Evolutionary conservation across 192 early-diverging fungal species (phyloP), one percentile per base, ranked within the genome.

Genomic region (Podila epicladia): DNA sequence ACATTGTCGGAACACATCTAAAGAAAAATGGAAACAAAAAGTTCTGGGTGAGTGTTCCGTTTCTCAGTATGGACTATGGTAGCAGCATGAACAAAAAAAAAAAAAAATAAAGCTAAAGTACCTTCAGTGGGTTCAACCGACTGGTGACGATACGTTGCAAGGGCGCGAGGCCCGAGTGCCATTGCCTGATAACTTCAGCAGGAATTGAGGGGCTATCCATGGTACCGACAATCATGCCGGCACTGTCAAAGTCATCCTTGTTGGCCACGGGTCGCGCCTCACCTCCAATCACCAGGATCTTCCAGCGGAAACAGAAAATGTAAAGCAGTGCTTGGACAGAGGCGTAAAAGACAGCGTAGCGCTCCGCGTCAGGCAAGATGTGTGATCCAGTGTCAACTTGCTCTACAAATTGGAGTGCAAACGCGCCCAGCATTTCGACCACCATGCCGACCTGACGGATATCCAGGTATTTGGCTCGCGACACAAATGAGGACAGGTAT

Each of bases 301-400:
- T 89, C 96, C 97, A 98, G 9, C 96, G 89, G 83, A 97, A 99
- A 83, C 96, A 97, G 69, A 97, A 98, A 15, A 97, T 89, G 75
- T 98, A 99, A 58, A 99, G 80, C n/a, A 94, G 65, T 0, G 96
- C 94, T 67, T 98, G 96, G 4, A 96, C 90, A 12, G 92, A 87
- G 3, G 92, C 87, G 72, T 97, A 99, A 71, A 99, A 97, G 51
- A 95, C 92, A 1, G 89, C 87, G 71, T 94, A 91, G 37, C 88
- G 85, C 53, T 90, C 86, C 11, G 89, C 78, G 57, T 96, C 92
- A 9, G 82, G 74, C 19, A 65, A 1, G 11, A 79, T 50, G 60
- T 70, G 53, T 9, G 85, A 48, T 15, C 59, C 69, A 51, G 65
- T 58, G 71, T 96, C 94, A 68, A 92, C 72, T 51, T 84, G 72